Percentiles rank a stretch among this genome's conserved stretches.
phyloP scores from a whole-genome alignment of 1,284 basidiomycete genomes.

The Taiwanofungus camphoratus region DNA sequence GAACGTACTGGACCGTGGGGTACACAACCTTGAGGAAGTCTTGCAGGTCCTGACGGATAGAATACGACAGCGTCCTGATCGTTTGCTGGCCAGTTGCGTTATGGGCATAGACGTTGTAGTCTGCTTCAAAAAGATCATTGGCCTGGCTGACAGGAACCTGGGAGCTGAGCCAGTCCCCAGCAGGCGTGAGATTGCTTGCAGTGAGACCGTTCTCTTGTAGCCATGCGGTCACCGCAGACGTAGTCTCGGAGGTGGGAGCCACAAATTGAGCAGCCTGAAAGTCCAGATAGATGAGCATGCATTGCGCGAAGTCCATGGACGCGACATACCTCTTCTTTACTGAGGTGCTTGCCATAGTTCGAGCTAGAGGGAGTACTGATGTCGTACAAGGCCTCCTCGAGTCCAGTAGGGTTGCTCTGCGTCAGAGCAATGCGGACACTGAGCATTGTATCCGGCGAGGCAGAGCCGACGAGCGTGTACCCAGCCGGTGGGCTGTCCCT shows the following conservation, averaged over 20 bases:
- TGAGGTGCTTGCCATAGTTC: constrained; percentile 28
- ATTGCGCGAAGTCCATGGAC: constrained; percentile 11
- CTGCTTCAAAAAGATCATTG: constrained; percentile 26
- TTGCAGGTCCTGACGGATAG: constrained; percentile 27
- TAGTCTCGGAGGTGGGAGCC: constrained; percentile 28
- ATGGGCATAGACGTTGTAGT: constrained; percentile 31
- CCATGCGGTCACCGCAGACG: constrained; percentile 31
- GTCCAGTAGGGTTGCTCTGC: constrained; percentile 29
- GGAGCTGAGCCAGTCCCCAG: constrained; percentile 35
- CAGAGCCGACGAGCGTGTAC: constrained; percentile 24
- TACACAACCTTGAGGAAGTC: constrained; percentile 30
- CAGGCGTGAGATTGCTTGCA: constrained; percentile 23
- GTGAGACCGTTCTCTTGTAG: constrained; percentile 28
- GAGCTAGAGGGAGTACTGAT: constrained; percentile 30
- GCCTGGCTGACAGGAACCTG: constrained; percentile 31
- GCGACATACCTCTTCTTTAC: constrained; percentile 27
- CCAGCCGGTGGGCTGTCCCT: constrained; percentile 22
- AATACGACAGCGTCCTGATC: constrained; percentile 32
- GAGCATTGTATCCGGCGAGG: constrained; percentile 21
- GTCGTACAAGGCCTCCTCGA: constrained; percentile 30
- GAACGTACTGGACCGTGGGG: too few species aligned
- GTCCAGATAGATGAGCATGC: too few species aligned
- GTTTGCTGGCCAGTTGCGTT: constrained; percentile 20
- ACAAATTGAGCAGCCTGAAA: constrained; percentile 35
- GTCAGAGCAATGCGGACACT: constrained; percentile 30